Percentiles rank a stretch among this genome's conserved stretches.
These are phyloP conservation scores for Ophiobolus disseminans DNA, from an alignment of 2,329 filamentous ascomycete genomes.

Conservation along the genomic window DNA sequence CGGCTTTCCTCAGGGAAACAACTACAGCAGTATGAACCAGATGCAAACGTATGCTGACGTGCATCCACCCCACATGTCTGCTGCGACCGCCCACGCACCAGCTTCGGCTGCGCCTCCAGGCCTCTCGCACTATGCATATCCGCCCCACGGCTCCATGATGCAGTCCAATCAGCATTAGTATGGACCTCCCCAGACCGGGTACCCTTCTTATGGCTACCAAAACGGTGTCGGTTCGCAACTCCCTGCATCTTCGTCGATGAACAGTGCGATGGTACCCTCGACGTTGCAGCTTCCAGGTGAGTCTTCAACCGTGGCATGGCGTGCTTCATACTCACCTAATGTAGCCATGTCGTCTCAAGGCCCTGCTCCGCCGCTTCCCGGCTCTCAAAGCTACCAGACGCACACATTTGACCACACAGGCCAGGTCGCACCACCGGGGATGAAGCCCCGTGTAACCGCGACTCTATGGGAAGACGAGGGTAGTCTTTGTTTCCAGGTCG, in stretches of 20 bases:
- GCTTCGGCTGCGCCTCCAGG: slow-evolving; percentile 77
- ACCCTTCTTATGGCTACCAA: slow-evolving; percentile 76
- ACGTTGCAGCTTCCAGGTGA: slow-evolving; percentile 69
- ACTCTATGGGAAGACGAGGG: slow-evolving; percentile 99
- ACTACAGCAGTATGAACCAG: slow-evolving; percentile 77
- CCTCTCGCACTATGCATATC: slow-evolving; percentile 77
- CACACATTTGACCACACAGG: slow-evolving; percentile 84
- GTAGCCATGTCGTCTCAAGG: slow-evolving; percentile 46
- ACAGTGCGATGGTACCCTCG: slow-evolving; percentile 69
- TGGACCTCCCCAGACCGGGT: slow-evolving; percentile 61
- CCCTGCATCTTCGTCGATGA: slow-evolving; percentile 74
- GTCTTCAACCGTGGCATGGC: slow-evolving; percentile 11
- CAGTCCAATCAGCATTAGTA: slow-evolving; percentile 74
- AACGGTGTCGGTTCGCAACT: slow-evolving; percentile 79
- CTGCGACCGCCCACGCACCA: slow-evolving; percentile 75
- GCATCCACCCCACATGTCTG: slow-evolving; percentile 76
- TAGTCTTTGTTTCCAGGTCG: slow-evolving; percentile 96
- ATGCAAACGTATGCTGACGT: slow-evolving; percentile 85
- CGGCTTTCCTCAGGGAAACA: slow-evolving; percentile 44
- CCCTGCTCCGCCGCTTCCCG: slow-evolving; percentile 34
- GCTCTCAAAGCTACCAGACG: slow-evolving; percentile 45
- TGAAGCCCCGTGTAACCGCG: slow-evolving; percentile 95
- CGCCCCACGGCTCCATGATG: slow-evolving; percentile 72
- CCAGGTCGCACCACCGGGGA: slow-evolving; percentile 87
- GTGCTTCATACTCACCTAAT: slow-evolving; percentile 11